Evolutionary conservation across 176 grass and related monocot species (phyloP).

Genomic region (Lolium multiflorum): DNA sequence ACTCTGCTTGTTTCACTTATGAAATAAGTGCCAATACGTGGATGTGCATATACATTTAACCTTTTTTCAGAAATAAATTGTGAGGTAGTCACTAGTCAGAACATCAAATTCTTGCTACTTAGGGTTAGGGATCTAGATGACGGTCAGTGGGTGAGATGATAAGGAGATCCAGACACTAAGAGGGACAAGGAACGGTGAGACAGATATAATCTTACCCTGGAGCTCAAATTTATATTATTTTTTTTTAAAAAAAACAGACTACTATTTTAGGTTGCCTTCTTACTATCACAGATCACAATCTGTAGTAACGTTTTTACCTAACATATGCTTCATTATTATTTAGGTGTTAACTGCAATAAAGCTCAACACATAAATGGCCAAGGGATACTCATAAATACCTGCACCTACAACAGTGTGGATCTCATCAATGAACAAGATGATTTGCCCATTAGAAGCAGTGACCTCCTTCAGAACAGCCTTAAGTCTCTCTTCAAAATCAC

Average conservation of each 20-base stretch:
- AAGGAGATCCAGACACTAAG: not conserved
- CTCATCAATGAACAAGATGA: conserved; percentile 98
- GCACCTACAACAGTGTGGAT: conserved; percentile 96
- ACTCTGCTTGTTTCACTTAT: not conserved
- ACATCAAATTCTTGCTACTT: not conserved
- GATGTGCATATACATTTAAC: not conserved
- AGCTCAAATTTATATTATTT: not conserved
- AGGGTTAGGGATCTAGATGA: not conserved
- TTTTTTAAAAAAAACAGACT: not conserved
- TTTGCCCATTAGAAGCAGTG: conserved; percentile 90
- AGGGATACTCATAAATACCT: conserved; percentile 53
- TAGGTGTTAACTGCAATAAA: not conserved
- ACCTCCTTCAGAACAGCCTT: conserved; percentile 98
- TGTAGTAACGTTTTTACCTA: too few relatives aligned
- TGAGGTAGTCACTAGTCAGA: not conserved
- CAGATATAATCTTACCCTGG: not conserved
- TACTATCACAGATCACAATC: not conserved
- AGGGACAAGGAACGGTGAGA: not conserved
- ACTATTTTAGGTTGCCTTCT: conserved; percentile 4
- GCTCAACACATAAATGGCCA: conserved; percentile 2
- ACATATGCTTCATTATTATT: not conserved
- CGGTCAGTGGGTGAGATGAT: not conserved
- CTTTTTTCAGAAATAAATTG: not conserved
- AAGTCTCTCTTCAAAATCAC: conserved; percentile 92
- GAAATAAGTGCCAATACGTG: not conserved